Conservation (phyloP, 495 filamentous ascomycete species). For the Collariella sp. region DNA sequence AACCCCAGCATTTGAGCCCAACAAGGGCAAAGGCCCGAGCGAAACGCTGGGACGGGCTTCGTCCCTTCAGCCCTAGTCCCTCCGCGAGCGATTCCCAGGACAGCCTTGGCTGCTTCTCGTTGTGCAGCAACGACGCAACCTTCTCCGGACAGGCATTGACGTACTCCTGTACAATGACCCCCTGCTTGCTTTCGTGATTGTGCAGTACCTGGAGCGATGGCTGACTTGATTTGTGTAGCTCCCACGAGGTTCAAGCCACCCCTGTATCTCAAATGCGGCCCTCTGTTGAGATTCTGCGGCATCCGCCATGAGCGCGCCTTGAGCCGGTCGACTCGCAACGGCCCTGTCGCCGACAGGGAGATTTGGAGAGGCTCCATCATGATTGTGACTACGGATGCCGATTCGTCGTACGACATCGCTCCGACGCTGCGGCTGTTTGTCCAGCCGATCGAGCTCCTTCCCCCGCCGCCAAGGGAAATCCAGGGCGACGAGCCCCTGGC, state of each 20-base stretch:
- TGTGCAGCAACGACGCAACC: constrained; percentile 11
- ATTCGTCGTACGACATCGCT: constrained; percentile 69
- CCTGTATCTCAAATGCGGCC: constrained; percentile 81
- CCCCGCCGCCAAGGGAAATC: constrained; percentile 66
- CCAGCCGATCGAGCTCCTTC: constrained; percentile 75
- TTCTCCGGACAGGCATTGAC: constrained; percentile 4
- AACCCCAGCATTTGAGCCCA: constrained; percentile 10
- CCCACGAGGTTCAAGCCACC: constrained; percentile 70
- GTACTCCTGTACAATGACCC: constrained; percentile 15
- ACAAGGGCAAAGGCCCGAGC: constrained; percentile 8
- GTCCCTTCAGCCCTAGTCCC: constrained; percentile 17
- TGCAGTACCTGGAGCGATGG: neutral
- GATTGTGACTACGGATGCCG: constrained; percentile 80
- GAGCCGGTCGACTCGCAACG: constrained; percentile 25
- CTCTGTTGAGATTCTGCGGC: constrained; percentile 83
- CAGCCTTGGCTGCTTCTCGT: constrained; percentile 16
- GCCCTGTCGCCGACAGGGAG: constrained; percentile 48
- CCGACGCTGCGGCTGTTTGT: constrained; percentile 76
- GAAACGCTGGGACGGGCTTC: constrained; percentile 13
- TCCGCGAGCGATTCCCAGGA: constrained; percentile 14
- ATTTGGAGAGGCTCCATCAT: constrained; percentile 90
- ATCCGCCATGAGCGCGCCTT: constrained; percentile 48
- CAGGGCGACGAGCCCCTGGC: constrained; percentile 56
- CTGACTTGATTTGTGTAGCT: constrained; percentile 21
- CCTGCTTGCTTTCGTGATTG: constrained; percentile 1